Percentiles rank a stretch among this genome's conserved stretches.
These are phyloP conservation scores for Salix dunnii DNA, from an alignment of 345 rosid genomes.

Conservation along the genomic window DNA sequence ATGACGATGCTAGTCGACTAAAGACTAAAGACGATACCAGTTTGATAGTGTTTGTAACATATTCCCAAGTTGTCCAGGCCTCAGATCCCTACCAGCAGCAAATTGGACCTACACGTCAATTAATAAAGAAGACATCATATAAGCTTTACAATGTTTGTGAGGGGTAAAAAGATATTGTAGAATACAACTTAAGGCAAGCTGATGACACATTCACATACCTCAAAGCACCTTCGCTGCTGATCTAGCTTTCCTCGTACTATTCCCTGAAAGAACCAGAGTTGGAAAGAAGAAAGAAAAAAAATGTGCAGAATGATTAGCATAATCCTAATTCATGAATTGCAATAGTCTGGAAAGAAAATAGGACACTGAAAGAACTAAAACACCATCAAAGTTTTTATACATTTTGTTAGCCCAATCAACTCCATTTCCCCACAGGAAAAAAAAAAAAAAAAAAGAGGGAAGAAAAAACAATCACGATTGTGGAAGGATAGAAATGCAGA, in stretches of 20 bases:
- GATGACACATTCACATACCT: slow-evolving; percentile 44
- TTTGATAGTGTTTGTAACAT: slow-evolving; percentile 83
- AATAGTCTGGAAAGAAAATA: not conserved
- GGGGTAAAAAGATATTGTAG: not conserved
- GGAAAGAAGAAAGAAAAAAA: not conserved
- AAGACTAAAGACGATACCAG: slow-evolving; percentile 51
- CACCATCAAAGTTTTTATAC: not conserved
- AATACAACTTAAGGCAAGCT: slow-evolving; percentile 1
- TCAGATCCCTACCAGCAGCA: slow-evolving; percentile 94
- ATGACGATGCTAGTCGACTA: not conserved
- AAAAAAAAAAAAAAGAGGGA: not conserved
- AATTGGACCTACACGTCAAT: slow-evolving; percentile 65
- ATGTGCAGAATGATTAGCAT: not conserved
- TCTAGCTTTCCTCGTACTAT: slow-evolving; percentile 96
- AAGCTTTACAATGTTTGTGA: not conserved
- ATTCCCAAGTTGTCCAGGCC: slow-evolving; percentile 82
- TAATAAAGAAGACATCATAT: slow-evolving; percentile 1
- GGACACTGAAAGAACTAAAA: not conserved
- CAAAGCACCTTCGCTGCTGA: slow-evolving; percentile 87
- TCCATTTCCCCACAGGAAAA: not conserved
- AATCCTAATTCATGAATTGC: not conserved
- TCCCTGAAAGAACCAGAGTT: slow-evolving; percentile 47
- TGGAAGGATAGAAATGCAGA: not conserved
- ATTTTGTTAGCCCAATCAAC: not conserved
- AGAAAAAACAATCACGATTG: not conserved